phyloP scores from a whole-genome alignment of 352 stramenopile genomes.

The Phytophthora idaei region DNA sequence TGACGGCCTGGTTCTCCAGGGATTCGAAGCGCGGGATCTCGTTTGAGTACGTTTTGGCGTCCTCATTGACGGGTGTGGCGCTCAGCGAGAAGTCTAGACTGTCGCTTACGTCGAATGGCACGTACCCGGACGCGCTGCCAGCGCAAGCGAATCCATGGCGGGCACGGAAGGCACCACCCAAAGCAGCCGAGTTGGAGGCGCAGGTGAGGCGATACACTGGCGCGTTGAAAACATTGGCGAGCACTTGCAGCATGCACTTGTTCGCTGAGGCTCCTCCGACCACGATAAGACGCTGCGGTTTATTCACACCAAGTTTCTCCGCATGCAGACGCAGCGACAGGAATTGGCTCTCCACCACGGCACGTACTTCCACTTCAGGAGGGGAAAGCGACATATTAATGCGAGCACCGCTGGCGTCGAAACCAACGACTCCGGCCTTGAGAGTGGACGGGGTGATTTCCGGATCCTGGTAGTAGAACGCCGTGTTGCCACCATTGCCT shows the following conservation, averaged over 20 bases:
- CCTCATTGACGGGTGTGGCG: slow-evolving; percentile 32
- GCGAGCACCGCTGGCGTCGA: slow-evolving; percentile 33
- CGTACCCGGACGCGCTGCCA: slow-evolving; percentile 25
- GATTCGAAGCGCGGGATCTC: slow-evolving; percentile 42
- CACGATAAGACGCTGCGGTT: slow-evolving; percentile 61
- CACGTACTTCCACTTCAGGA: slow-evolving; percentile 51
- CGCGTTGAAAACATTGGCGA: slow-evolving; percentile 66
- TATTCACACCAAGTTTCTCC: slow-evolving; percentile 56
- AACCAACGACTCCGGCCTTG: slow-evolving; percentile 53
- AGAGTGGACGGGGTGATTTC: slow-evolving; percentile 70
- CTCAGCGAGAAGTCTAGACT: slow-evolving; percentile 51
- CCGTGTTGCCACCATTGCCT: slow-evolving; percentile 54
- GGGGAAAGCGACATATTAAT: slow-evolving; percentile 23
- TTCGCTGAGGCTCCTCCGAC: slow-evolving; percentile 68
- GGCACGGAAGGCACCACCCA: slow-evolving; percentile 58
- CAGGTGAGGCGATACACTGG: slow-evolving; percentile 52
- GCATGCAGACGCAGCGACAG: slow-evolving; percentile 62
- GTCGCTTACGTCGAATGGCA: slow-evolving; percentile 42
- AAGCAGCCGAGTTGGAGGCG: slow-evolving; percentile 54
- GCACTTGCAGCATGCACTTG: slow-evolving; percentile 57
- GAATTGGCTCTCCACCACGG: slow-evolving; percentile 73
- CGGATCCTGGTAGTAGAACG: slow-evolving; percentile 67
- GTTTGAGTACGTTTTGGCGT: slow-evolving; percentile 40
- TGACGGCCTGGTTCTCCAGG: slow-evolving; percentile 47
- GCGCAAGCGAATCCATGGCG: slow-evolving; percentile 46